Evolutionary conservation across 495 filamentous ascomycete genomes (phyloP), one percentile per base, ranked within the genome.

Genomic region (Penicillium argentinense): DNA sequence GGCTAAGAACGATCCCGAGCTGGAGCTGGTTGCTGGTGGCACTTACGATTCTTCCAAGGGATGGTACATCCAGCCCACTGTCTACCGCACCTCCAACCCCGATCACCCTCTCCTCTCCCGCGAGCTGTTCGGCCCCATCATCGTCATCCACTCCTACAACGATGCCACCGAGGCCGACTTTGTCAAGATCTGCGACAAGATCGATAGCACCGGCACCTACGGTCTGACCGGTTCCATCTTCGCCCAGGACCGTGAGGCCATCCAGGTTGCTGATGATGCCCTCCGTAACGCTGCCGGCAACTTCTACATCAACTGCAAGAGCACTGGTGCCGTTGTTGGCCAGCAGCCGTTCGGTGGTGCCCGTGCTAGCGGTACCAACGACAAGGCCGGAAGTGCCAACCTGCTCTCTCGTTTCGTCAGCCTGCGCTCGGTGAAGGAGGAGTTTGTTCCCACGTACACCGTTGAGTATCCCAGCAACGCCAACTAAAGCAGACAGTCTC

Each of bases 281-380:
- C 81, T 95, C 43, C 81, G 84, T 55, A 86, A 91, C 60, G 68
- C 88, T 3, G 86, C 88, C 25, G 89, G 89, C 14, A 95, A 95
- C 71, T 95, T 92, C 69, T 95, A 95, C 66, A 82, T 95, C 71
- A 96, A 96, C 73, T 88, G 86, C 74, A 95, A 96, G 80, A 86
- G 83, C 65, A 96, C 90, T 3, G 90, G 89, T 38, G 90, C 90
- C 7, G 89, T 96, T 27, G 89, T 95, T 2, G 90, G 89, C 11
- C 90, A 96, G 77, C 90, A 96, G 68, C 86, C 90, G 22, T 96
- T 96, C 65, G 90, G 90, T 34, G 90, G 90, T 41, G 84, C 85
- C 29, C 77, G 90, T 50, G 88, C 87, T 8, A 91, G 87, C 54
- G 90, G 90, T 11, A 96, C 90, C 33, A 93, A 93, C 56, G 90